Conservation (phyloP, 2,329 filamentous ascomycete species). For the Aspergillus brasiliensis region DNA sequence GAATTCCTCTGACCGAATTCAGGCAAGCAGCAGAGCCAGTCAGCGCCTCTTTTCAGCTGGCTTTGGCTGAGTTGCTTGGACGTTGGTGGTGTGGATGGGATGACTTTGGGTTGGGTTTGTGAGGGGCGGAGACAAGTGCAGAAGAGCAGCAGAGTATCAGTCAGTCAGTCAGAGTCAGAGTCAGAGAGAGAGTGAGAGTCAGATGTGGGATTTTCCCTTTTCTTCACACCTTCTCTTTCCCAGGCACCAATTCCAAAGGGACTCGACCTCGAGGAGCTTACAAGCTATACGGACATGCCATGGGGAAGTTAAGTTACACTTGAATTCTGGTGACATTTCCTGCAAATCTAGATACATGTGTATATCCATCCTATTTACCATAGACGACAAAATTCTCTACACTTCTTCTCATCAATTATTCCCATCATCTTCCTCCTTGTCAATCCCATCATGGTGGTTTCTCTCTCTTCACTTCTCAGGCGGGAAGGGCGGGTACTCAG, state of each 20-base stretch:
- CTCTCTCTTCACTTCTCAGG: neutral
- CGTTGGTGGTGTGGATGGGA: too few relatives aligned
- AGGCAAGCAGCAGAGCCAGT: neutral
- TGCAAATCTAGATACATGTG: too few relatives aligned
- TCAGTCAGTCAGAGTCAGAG: too few relatives aligned
- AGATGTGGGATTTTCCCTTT: too few relatives aligned
- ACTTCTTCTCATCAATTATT: too few relatives aligned
- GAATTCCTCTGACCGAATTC: constrained; percentile 9
- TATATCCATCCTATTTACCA: too few relatives aligned
- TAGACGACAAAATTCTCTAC: too few relatives aligned
- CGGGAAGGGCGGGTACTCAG: constrained; percentile 16
- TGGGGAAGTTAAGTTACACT: too few relatives aligned
- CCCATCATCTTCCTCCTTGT: neutral
- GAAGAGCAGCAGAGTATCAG: constrained; percentile 15
- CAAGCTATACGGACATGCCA: too few relatives aligned
- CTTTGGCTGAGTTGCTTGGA: neutral
- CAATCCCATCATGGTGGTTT: neutral
- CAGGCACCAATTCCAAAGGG: neutral
- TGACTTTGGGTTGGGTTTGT: neutral
- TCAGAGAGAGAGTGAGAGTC: too few relatives aligned
- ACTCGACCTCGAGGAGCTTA: too few relatives aligned
- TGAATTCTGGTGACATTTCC: too few relatives aligned
- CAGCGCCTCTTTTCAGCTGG: neutral
- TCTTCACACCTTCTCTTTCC: neutral
- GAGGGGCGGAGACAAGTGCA: constrained; percentile 16